phyloP scores from a whole-genome alignment of 116 monocot species.

The Posidonia oceanica region DNA sequence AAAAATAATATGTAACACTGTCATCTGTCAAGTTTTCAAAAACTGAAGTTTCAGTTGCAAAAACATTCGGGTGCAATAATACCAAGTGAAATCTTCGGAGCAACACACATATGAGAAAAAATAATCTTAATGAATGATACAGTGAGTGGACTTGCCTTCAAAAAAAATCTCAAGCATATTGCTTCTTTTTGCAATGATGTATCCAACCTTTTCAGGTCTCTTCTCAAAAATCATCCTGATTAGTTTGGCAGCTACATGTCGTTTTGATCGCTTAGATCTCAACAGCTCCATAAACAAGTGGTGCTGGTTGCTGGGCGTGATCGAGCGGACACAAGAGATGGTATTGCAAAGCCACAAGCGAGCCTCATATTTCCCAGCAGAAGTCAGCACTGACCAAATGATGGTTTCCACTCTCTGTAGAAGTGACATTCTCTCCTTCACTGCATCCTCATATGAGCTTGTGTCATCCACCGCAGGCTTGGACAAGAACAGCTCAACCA shows the following conservation, averaged over 20 bases:
- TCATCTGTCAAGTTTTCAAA: too few species aligned
- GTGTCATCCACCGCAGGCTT: slow-evolving; percentile 8
- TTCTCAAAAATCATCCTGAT: slow-evolving; percentile 72
- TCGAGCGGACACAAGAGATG: slow-evolving; percentile 44
- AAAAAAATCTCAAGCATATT: slow-evolving; percentile 78
- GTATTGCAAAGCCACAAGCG: slow-evolving; percentile 82
- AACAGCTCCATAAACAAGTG: slow-evolving; percentile 47
- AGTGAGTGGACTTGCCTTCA: slow-evolving; percentile 29
- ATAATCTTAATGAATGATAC: neutral
- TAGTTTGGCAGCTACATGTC: slow-evolving; percentile 47
- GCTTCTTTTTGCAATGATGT: slow-evolving; percentile 47
- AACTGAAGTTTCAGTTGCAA: too few species aligned
- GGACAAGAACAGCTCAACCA: slow-evolving; percentile 31
- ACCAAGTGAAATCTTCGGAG: neutral
- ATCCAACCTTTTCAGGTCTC: slow-evolving; percentile 46
- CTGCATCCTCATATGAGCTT: slow-evolving; percentile 16
- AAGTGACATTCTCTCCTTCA: slow-evolving; percentile 35
- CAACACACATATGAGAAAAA: neutral
- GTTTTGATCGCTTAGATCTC: slow-evolving; percentile 28
- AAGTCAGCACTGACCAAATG: slow-evolving; percentile 44
- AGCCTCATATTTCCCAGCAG: slow-evolving; percentile 51
- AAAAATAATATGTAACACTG: too few species aligned
- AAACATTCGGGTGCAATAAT: too few species aligned
- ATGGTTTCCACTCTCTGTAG: slow-evolving; percentile 45
- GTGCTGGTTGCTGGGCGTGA: slow-evolving; percentile 27